phyloP scores from a whole-genome alignment of 2,329 filamentous ascomycete species.

The Monosporascus sp. region DNA sequence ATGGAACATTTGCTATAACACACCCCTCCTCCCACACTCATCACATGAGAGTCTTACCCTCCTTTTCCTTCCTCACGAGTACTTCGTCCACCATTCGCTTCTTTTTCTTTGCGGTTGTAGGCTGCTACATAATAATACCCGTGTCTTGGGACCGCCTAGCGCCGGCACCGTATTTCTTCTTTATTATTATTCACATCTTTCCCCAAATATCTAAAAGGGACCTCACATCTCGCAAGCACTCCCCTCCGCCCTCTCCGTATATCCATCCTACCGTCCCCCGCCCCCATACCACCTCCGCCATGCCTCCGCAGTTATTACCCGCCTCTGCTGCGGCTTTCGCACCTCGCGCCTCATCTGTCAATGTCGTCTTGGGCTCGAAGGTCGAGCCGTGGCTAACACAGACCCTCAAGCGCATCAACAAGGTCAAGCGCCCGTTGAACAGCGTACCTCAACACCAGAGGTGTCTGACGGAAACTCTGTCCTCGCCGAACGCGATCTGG shows the following conservation, averaged over 20 bases:
- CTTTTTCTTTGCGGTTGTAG: slow-evolving; percentile 51
- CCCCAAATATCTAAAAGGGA: slow-evolving; percentile 25
- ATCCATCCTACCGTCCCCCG: slow-evolving; percentile 19
- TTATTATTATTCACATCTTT: slow-evolving; percentile 36
- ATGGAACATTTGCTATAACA: slow-evolving; percentile 34
- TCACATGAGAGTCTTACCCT: slow-evolving; percentile 39
- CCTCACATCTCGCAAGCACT: slow-evolving; percentile 19
- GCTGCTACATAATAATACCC: slow-evolving; percentile 56
- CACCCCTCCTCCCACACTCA: slow-evolving; percentile 40
- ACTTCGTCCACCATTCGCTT: slow-evolving; percentile 54
- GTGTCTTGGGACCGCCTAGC: slow-evolving; percentile 50
- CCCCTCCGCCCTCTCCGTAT: slow-evolving; percentile 22
- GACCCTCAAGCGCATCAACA: slow-evolving; percentile 93
- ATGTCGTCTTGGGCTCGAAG: slow-evolving; percentile 87
- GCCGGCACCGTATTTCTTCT: slow-evolving; percentile 37
- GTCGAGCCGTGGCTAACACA: slow-evolving; percentile 95
- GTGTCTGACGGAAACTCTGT: slow-evolving; percentile 92
- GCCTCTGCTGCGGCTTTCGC: slow-evolving; percentile 96
- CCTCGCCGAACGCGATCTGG: slow-evolving; percentile 88
- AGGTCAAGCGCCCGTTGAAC: slow-evolving; percentile 94
- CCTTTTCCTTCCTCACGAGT: slow-evolving; percentile 49
- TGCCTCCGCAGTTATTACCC: slow-evolving; percentile 90
- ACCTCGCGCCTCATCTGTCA: slow-evolving; percentile 81
- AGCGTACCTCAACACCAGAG: slow-evolving; percentile 91
- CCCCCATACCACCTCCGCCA: slow-evolving; percentile 36